phyloP scores from a whole-genome alignment of 2,329 filamentous ascomycete genomes.

The Myriosclerotinia scirpicola region DNA sequence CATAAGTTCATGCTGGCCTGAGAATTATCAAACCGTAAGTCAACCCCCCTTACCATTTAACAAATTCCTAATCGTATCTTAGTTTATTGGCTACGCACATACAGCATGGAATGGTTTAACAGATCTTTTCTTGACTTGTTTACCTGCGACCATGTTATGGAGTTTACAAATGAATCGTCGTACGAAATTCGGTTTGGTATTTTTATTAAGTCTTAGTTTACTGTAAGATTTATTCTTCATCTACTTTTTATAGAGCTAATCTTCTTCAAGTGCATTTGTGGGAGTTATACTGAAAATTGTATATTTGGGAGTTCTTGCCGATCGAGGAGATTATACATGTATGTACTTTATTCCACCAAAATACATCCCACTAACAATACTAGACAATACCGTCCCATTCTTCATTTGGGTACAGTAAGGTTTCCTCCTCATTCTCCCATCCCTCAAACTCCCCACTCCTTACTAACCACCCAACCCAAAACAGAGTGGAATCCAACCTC shows the following conservation, averaged over 20 bases:
- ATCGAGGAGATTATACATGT: slow-evolving; percentile 29
- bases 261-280: slow-evolving; percentile 24
- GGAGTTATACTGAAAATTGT: slow-evolving; percentile 29
- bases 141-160: slow-evolving; percentile 28
- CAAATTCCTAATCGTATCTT: background rate
- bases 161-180: slow-evolving; percentile 26
- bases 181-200: slow-evolving; percentile 25
- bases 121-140: slow-evolving; percentile 28
- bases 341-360: background rate
- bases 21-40: slow-evolving; percentile 25
- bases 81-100: slow-evolving; percentile 23
- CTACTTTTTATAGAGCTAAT: background rate
- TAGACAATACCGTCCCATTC: slow-evolving; percentile 24
- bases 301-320: slow-evolving; percentile 22
- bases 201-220: slow-evolving; percentile 26
- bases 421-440: background rate
- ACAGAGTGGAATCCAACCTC: slow-evolving; percentile 28
- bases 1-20: slow-evolving; percentile 24
- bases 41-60: background rate
- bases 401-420: slow-evolving; percentile 29
- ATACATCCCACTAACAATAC: background rate
- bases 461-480: slow-evolving; percentile 12
- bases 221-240: slow-evolving; percentile 21
- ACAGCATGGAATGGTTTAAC: slow-evolving; percentile 22
- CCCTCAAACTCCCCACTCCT: background rate